A percentile compares a stretch with the other conserved stretches of the same genome.
Evolutionary conservation across 1,139 yeast species (phyloP).

Genomic region (Nakaseomyces bracarensis): DNA sequence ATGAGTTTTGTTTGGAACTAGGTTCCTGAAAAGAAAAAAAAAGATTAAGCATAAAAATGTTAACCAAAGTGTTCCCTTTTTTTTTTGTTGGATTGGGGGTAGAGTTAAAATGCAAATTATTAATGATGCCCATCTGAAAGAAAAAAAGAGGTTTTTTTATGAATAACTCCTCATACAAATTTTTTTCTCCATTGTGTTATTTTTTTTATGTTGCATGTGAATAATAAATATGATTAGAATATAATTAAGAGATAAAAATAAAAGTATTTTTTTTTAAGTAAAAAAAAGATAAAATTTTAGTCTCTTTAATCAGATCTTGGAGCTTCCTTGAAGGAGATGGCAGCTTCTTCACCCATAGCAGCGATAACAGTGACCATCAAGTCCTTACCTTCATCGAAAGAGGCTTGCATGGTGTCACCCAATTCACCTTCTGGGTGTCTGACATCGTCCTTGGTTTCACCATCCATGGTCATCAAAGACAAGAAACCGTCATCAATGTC

Average conservation of each 20-base stretch:
- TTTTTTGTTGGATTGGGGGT: too few relatives aligned
- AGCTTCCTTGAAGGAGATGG: conserved; percentile 95
- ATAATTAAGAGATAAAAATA: background rate
- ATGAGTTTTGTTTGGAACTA: too few relatives aligned
- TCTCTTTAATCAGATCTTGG: conserved; percentile 50
- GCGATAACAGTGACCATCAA: conserved; percentile 90
- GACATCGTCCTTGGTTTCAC: conserved; percentile 99
- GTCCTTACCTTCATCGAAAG: conserved; percentile 97
- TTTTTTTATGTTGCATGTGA: background rate
- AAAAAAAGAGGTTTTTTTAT: too few relatives aligned
- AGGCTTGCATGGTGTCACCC: conserved; percentile 85
- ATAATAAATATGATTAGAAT: background rate
- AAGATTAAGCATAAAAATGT: too few relatives aligned
- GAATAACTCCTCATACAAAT: too few relatives aligned
- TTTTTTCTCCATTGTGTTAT: too few relatives aligned
- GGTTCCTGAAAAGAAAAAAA: too few relatives aligned
- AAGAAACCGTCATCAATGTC: conserved; percentile 98
- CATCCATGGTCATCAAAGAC: conserved; percentile 92
- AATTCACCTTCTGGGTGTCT: conserved; percentile 96
- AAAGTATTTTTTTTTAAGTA: background rate
- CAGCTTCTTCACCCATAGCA: conserved; percentile 99
- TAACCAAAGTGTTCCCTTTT: too few relatives aligned
- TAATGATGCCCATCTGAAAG: too few relatives aligned
- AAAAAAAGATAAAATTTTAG: background rate
- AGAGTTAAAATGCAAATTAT: too few relatives aligned